Evolutionary conservation across 805 yeast genomes (phyloP).

Genomic region (Wickerhamiella allomyrinae): DNA sequence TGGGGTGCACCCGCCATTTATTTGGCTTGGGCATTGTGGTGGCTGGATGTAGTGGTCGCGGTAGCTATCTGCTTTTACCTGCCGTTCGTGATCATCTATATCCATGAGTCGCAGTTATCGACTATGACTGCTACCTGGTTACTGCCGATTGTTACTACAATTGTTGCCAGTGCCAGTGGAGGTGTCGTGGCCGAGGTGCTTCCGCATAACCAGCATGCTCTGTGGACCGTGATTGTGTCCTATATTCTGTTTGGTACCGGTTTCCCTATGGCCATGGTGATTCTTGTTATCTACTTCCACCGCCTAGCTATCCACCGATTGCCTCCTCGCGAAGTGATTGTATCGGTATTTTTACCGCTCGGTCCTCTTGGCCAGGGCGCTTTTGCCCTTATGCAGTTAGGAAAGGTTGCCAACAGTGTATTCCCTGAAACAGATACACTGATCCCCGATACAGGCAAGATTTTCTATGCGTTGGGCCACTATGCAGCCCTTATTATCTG

Average conservation of each 20-base stretch:
- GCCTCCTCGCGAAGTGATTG: constrained; percentile 33
- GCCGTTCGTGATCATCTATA: constrained; percentile 13
- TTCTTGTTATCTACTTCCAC: constrained; percentile 45
- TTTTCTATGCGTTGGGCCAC: constrained; percentile 17
- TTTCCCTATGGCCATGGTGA: constrained; percentile 40
- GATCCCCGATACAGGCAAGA: constrained; percentile 13
- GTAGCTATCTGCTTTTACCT: constrained; percentile 39
- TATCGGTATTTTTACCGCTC: constrained; percentile 55
- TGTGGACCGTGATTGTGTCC: constrained; percentile 40
- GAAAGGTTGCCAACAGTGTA: constrained; percentile 19
- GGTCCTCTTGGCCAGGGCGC: constrained; percentile 84
- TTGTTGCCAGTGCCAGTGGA: constrained; percentile 65
- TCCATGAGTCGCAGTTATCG: constrained; percentile 25
- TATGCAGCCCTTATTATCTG: constrained; percentile 37
- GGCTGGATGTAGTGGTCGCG: constrained; percentile 46
- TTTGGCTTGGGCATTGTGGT: constrained; percentile 47
- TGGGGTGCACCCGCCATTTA: constrained; percentile 32
- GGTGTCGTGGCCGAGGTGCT: constrained; percentile 35
- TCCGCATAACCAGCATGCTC: constrained; percentile 30
- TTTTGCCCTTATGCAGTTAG: constrained; percentile 29
- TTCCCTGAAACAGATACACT: constrained; percentile 38
- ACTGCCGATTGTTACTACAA: constrained; percentile 66
- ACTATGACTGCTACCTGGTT: constrained; percentile 43
- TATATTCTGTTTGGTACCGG: constrained; percentile 60
- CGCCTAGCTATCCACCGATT: constrained; percentile 38